Conservation (phyloP, 2,329 filamentous ascomycete genomes). For the Escovopsis sp. region DNA sequence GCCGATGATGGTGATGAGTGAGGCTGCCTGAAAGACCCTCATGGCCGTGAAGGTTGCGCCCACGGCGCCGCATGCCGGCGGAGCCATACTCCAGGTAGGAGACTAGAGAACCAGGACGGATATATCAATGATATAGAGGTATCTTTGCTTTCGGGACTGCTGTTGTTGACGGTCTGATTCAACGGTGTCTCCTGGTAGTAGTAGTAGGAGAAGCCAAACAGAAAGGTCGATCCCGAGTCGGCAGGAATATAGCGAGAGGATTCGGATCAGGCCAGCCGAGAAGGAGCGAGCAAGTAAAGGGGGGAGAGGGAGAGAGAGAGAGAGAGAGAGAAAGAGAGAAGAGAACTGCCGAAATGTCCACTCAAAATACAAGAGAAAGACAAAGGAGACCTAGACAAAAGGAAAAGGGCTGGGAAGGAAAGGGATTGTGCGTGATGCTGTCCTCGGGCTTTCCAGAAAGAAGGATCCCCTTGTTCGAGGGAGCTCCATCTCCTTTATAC, state of each 20-base stretch:
- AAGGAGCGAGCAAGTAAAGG: slow-evolving; percentile 4
- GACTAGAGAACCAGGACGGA: too few species aligned
- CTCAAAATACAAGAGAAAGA: slow-evolving; percentile 7
- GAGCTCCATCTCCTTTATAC: slow-evolving; percentile 1
- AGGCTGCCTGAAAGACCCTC: slow-evolving; percentile 54
- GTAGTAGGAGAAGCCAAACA: not conserved
- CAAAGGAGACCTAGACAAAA: slow-evolving; percentile 3
- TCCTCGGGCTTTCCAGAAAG: not conserved
- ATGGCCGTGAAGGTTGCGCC: slow-evolving; percentile 65
- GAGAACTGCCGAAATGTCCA: not conserved
- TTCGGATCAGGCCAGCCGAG: slow-evolving; percentile 2
- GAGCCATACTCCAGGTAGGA: slow-evolving; percentile 8
- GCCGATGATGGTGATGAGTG: slow-evolving; percentile 64
- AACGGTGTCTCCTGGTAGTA: too few species aligned
- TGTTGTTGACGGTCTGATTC: slow-evolving; percentile 1
- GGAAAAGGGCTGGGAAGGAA: slow-evolving; percentile 1
- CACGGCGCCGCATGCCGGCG: slow-evolving; percentile 50
- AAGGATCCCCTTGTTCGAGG: not conserved
- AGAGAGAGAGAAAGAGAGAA: slow-evolving; percentile 13
- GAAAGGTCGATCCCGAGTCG: not conserved
- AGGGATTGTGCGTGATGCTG: not conserved
- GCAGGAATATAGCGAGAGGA: not conserved
- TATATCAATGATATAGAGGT: too few species aligned
- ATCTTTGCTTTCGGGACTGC: too few species aligned
- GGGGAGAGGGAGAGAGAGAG: slow-evolving; percentile 12